Evolutionary conservation across 2,329 filamentous ascomycete species (phyloP).

Genomic region (Aureobasidium sp.): DNA sequence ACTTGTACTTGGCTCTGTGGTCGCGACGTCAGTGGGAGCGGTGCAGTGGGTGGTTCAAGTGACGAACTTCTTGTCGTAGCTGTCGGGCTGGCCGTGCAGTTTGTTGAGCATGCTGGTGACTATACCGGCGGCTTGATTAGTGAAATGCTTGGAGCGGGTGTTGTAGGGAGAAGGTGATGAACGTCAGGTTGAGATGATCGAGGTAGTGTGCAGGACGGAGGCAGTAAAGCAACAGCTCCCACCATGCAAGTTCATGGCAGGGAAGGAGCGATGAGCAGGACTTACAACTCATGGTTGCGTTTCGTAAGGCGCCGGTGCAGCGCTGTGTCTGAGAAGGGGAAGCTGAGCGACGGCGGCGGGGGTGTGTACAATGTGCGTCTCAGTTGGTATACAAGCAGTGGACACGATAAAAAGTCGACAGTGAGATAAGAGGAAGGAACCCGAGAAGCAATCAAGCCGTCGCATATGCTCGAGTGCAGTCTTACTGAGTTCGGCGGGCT

Average conservation of each 20-base stretch:
- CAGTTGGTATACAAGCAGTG: background rate
- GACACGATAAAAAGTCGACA: background rate
- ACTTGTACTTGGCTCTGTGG: conserved; percentile 72
- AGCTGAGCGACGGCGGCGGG: background rate
- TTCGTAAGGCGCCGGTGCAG: background rate
- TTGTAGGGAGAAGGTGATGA: background rate
- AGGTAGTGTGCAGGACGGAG: background rate
- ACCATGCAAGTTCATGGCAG: background rate
- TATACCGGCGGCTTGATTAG: conserved; percentile 32
- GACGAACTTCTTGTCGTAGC: conserved; percentile 92
- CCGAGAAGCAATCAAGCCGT: background rate
- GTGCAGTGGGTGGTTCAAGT: background rate
- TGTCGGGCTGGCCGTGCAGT: conserved; percentile 92
- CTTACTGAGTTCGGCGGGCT: conserved; percentile 2
- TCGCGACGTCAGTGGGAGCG: conserved; percentile 13
- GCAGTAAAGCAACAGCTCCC: background rate
- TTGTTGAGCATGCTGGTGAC: conserved; percentile 89
- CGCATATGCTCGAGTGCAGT: background rate
- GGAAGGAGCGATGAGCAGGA: conserved; percentile 2
- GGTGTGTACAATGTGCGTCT: background rate
- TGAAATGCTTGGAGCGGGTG: background rate
- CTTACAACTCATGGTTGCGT: conserved; percentile 14
- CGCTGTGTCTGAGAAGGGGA: background rate
- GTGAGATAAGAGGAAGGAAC: background rate
- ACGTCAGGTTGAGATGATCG: background rate